Evolutionary conservation across 2,329 filamentous ascomycete species (phyloP).

Genomic region (Colletotrichum sp.): DNA sequence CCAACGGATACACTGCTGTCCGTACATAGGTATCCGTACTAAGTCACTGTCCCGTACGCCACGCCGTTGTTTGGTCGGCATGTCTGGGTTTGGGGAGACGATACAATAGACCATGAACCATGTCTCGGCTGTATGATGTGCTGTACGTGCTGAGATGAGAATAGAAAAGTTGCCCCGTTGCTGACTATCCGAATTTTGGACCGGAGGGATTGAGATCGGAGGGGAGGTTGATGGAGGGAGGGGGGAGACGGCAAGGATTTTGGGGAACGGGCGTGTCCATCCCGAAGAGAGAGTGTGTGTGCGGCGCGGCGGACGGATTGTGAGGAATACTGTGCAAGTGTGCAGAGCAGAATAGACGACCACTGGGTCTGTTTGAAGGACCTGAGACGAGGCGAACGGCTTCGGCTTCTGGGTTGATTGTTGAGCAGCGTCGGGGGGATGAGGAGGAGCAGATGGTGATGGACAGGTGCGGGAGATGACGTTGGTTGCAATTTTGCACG

Average conservation of each 20-base stretch:
- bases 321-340: neutral
- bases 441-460: neutral
- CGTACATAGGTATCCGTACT: neutral
- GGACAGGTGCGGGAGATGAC: conserved; percentile 3
- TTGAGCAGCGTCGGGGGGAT: neutral
- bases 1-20: neutral
- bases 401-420: neutral
- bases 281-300: neutral
- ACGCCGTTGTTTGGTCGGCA: neutral
- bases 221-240: neutral
- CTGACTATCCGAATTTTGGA: conserved; percentile 10
- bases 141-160: conserved; percentile 4
- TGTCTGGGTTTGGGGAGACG: neutral
- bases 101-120: neutral
- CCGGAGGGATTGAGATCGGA: conserved; percentile 14
- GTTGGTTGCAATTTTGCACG: conserved; percentile 8
- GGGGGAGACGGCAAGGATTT: conserved; percentile 3
- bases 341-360: neutral
- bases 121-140: conserved; percentile 6
- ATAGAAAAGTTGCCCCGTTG: conserved; percentile 12
- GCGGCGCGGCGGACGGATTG: neutral
- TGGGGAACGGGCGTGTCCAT: conserved; percentile 10
- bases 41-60: neutral
- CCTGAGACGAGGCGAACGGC: neutral
- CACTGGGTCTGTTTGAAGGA: neutral